Conservation (phyloP, 139 green algal genomes). For the Protoeuglena noctilucae region DNA sequence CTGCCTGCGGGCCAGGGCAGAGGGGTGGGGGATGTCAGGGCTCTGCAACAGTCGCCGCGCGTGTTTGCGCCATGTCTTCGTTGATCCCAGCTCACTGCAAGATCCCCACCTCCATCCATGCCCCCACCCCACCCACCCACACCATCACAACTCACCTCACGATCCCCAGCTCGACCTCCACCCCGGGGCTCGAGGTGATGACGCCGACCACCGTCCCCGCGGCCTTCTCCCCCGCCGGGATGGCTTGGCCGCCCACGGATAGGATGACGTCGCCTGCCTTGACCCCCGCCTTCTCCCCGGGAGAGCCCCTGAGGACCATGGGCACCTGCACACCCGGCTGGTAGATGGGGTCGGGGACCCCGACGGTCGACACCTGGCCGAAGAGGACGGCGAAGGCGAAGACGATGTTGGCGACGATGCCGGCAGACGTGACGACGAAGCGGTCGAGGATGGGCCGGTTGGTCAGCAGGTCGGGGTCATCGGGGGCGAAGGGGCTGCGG, state of each 20-base stretch:
- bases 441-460: constrained; percentile 70
- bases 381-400: constrained; percentile 75
- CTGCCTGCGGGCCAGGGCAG: constrained; percentile 13
- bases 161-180: not conserved
- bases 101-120: not conserved
- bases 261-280: constrained; percentile 52
- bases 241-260: constrained; percentile 24
- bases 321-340: constrained; percentile 57
- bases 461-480: constrained; percentile 87
- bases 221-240: constrained; percentile 14
- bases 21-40: constrained; percentile 14
- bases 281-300: constrained; percentile 46
- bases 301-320: constrained; percentile 24
- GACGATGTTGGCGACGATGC: constrained; percentile 81
- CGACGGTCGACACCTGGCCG: constrained; percentile 56
- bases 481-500: constrained; percentile 8
- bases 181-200: not conserved
- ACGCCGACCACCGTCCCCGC: too few relatives aligned
- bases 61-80: not conserved
- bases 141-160: constrained; percentile 9
- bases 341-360: constrained; percentile 42
- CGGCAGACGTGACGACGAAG: constrained; percentile 70
- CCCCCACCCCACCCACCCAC: not conserved
- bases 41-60: constrained; percentile 10
- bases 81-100: not conserved